Evolutionary conservation across 2,329 filamentous ascomycete genomes (phyloP).

Genomic region (Aspergillus sergii): DNA sequence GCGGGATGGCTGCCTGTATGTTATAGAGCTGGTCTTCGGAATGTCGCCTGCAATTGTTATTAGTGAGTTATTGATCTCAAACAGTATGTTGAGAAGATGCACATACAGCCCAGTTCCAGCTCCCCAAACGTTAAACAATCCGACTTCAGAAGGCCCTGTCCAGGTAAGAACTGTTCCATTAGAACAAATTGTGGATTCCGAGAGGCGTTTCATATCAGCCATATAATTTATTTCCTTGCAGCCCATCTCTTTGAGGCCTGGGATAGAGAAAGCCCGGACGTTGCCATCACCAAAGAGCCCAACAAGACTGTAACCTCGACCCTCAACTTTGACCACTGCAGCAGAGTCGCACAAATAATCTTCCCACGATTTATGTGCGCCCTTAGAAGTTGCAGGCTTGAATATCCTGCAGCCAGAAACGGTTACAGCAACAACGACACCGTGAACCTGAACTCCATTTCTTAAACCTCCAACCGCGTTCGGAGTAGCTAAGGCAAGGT

Average conservation of each 20-base stretch:
- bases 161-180: slow-evolving; percentile 85
- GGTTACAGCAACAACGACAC: slow-evolving; percentile 77
- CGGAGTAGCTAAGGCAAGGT: slow-evolving; percentile 74
- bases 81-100: slow-evolving; percentile 19
- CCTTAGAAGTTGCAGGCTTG: slow-evolving; percentile 80
- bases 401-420: slow-evolving; percentile 79
- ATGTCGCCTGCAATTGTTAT: slow-evolving; percentile 12
- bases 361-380: slow-evolving; percentile 90
- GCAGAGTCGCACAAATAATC: slow-evolving; percentile 81
- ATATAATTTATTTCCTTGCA: slow-evolving; percentile 64
- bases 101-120: slow-evolving; percentile 66
- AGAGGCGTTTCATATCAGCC: slow-evolving; percentile 73
- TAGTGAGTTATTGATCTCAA: slow-evolving; percentile 13
- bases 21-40: slow-evolving; percentile 66
- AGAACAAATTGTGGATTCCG: slow-evolving; percentile 69
- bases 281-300: slow-evolving; percentile 82
- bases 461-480: slow-evolving; percentile 74
- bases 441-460: slow-evolving; percentile 74
- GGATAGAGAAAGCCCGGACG: slow-evolving; percentile 81
- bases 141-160: slow-evolving; percentile 84
- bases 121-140: slow-evolving; percentile 83
- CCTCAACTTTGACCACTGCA: slow-evolving; percentile 71
- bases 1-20: slow-evolving; percentile 69
- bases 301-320: slow-evolving; percentile 76
- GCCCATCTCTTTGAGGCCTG: slow-evolving; percentile 81